Evolutionary conservation across 495 filamentous ascomycete genomes (phyloP).

Genomic region (Staphylotrichum longicolle): DNA sequence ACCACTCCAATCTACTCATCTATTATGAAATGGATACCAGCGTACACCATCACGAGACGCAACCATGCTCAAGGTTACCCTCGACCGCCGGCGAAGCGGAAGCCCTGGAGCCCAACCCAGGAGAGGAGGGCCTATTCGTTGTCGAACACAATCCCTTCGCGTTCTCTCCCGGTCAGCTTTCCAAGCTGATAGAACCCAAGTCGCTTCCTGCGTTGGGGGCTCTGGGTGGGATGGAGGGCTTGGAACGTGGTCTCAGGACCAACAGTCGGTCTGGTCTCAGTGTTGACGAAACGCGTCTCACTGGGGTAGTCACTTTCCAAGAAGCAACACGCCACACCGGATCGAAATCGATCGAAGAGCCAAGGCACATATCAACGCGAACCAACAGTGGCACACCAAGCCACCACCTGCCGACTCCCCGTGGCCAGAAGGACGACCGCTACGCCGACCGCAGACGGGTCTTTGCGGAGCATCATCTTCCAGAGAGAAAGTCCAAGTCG

Average conservation of each 20-base stretch:
- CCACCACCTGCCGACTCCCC: too few relatives aligned
- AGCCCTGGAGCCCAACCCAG: slow-evolving; percentile 52
- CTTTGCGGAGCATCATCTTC: slow-evolving; percentile 63
- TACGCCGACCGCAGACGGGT: slow-evolving; percentile 55
- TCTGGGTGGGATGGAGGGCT: slow-evolving; percentile 61
- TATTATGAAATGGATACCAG: too few relatives aligned
- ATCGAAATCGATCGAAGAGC: slow-evolving; percentile 20
- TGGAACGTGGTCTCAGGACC: slow-evolving; percentile 65
- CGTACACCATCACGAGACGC: too few relatives aligned
- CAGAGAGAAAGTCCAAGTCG: slow-evolving; percentile 63
- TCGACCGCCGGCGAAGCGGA: too few relatives aligned
- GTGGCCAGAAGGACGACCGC: not conserved
- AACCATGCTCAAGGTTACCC: too few relatives aligned
- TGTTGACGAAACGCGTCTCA: slow-evolving; percentile 52
- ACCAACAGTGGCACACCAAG: too few relatives aligned
- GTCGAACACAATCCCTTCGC: slow-evolving; percentile 63
- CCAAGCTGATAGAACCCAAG: slow-evolving; percentile 70
- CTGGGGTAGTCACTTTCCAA: not conserved
- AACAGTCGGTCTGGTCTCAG: slow-evolving; percentile 61
- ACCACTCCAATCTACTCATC: too few relatives aligned
- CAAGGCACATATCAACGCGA: too few relatives aligned
- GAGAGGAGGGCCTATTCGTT: slow-evolving; percentile 57
- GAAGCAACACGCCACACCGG: slow-evolving; percentile 37
- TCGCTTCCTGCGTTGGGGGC: slow-evolving; percentile 63
- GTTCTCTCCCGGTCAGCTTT: slow-evolving; percentile 65